Evolutionary conservation across 371 early-diverging fungal genomes (phyloP).

Genomic region (Quaeritorhiza haematococci): DNA sequence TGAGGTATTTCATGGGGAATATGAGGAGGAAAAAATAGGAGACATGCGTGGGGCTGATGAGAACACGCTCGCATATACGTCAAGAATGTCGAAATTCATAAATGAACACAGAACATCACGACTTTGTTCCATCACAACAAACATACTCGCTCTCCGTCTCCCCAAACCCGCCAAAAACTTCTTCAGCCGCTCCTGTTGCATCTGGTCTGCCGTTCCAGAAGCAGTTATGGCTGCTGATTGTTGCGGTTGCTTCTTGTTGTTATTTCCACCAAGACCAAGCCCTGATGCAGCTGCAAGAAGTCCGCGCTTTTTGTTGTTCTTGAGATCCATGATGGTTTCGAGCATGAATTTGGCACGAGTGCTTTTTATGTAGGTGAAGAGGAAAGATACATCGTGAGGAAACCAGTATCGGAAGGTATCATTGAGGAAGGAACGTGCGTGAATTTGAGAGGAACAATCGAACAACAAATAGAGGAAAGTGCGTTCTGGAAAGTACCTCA

Average conservation of each 20-base stretch:
- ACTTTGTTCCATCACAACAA: slow-evolving; percentile 57
- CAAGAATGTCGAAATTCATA: not conserved
- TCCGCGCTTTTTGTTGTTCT: slow-evolving; percentile 71
- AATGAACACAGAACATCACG: not conserved
- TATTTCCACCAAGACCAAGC: too few relatives aligned
- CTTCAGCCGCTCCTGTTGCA: slow-evolving; percentile 61
- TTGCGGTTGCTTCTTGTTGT: slow-evolving; percentile 59
- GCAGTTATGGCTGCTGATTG: slow-evolving; percentile 32
- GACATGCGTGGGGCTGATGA: slow-evolving; percentile 21
- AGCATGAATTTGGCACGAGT: slow-evolving; percentile 87
- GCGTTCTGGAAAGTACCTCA: too few relatives aligned
- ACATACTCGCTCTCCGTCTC: too few relatives aligned
- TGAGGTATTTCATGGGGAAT: slow-evolving; percentile 28
- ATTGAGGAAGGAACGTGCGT: too few relatives aligned
- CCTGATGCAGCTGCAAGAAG: too few relatives aligned
- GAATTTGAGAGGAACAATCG: too few relatives aligned
- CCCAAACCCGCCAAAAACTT: slow-evolving; percentile 79
- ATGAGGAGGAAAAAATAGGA: not conserved
- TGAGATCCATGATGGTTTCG: slow-evolving; percentile 84
- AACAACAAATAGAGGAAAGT: too few relatives aligned
- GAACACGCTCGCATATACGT: slow-evolving; percentile 1
- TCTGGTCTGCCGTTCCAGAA: slow-evolving; percentile 18
- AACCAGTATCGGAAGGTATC: too few relatives aligned
- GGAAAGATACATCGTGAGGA: too few relatives aligned
- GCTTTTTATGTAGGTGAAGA: slow-evolving; percentile 24